Base-by-base conservation (phyloP, 371 early-diverging fungal species). In the Actinomucor elegans region DNA sequence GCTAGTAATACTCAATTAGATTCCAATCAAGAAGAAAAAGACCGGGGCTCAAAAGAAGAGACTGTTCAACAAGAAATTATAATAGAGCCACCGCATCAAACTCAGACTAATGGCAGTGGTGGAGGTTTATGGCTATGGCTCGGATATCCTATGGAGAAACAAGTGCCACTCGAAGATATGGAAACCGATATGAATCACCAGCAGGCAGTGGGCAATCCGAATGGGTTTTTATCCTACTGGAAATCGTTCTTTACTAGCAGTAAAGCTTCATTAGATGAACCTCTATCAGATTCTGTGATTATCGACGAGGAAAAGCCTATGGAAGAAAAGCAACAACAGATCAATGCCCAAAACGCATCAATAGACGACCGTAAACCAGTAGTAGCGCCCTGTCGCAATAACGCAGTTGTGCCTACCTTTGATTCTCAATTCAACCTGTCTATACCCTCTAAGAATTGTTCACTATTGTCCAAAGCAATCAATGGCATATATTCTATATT, bases 401-500 rank as follows among this genome's bases (percentile, higher is more conserved):
- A 67, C 20, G 43, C 49, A 14, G 64, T 67, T 4, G 27, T 67
- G 11, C 68, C 68, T 23, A 43, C 57, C 3, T 67, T 67, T 36
- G 41, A 60, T 26, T 57, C 64, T 9, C 64, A 64, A 34, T 64
- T 60, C 27, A 42, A 27, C 14, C 28, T n/a, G n/a, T n/a, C n/a
- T n/a, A n/a, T n/a, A n/a, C n/a, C n/a, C n/a, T n/a, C n/a, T n/a
- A n/a, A n/a, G n/a, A n/a, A n/a, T n/a, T n/a, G n/a, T n/a, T n/a
- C n/a, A n/a, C n/a, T 62, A 4, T 46, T 59, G 17, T 24, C 28
- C 8, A 55, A 37, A 38, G 53, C 58, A n/a, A 21, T 57, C 5
- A 35, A 51, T 49, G 53, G 36, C 5, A 57, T 61, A 8, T 48
- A 50, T 26, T 54, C 54, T 4, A 48, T 52, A 9, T 48, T 53